A percentile compares a stretch with the other conserved stretches of the same genome.
These are phyloP conservation scores for Nemania serpens DNA, from an alignment of 2,329 filamentous ascomycete species.

Conservation along the genomic window DNA sequence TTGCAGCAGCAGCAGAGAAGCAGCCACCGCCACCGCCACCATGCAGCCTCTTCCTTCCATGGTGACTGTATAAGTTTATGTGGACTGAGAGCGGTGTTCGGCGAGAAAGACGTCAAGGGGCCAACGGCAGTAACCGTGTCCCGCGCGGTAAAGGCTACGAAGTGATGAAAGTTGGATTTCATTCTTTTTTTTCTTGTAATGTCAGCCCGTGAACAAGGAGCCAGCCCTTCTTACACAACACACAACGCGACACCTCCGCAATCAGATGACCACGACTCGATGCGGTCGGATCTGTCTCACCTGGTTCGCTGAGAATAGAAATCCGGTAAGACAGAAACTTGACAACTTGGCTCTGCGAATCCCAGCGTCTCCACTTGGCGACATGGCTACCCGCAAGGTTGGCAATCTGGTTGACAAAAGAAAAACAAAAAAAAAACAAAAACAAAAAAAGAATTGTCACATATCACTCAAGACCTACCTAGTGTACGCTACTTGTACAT, in stretches of 20 bases:
- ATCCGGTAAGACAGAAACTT: conserved; percentile 5
- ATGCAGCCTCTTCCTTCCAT: neutral
- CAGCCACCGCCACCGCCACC: neutral
- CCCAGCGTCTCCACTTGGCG: conserved; percentile 18
- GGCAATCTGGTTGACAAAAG: neutral
- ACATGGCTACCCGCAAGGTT: conserved; percentile 13
- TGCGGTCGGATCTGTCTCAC: conserved; percentile 26
- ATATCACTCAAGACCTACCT: no score
- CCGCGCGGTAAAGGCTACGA: no score
- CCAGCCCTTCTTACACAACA: neutral
- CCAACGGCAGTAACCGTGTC: neutral
- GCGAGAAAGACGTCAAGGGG: neutral
- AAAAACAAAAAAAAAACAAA: neutral
- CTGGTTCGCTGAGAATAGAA: conserved; percentile 4
- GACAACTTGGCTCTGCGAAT: conserved; percentile 21
- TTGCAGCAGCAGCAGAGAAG: neutral
- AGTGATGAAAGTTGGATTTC: no score
- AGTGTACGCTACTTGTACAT: no score
- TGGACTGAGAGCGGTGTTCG: neutral
- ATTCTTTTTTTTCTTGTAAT: no score
- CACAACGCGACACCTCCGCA: neutral
- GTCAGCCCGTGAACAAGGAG: no score
- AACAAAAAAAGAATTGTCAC: no score
- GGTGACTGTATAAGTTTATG: neutral
- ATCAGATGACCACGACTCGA: conserved; percentile 26